phyloP scores from a whole-genome alignment of 208 protist species.

The Trypanosoma melophagium region DNA sequence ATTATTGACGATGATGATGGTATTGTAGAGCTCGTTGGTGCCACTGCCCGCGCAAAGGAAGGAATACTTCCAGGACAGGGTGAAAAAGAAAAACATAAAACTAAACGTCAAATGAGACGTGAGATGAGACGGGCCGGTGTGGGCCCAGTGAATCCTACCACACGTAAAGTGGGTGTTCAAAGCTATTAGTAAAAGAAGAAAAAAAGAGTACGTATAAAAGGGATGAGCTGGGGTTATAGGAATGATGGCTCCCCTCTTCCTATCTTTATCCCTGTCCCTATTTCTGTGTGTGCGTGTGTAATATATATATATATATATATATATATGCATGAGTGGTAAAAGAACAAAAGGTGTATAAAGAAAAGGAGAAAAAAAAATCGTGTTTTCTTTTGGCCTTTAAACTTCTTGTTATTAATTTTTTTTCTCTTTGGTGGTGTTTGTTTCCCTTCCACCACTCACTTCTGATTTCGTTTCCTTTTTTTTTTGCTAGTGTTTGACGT shows the following conservation, averaged over 20 bases:
- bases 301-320: slow-evolving; percentile 6
- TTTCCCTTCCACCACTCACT: not conserved
- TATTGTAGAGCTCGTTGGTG: slow-evolving; percentile 60
- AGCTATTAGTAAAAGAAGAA: slow-evolving; percentile 37
- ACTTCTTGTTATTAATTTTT: not conserved
- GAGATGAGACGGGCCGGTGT: slow-evolving; percentile 58
- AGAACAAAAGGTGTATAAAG: too few species aligned
- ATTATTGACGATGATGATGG: slow-evolving; percentile 87
- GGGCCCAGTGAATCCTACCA: slow-evolving; percentile 55
- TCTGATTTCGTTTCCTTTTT: not conserved
- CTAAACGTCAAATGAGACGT: slow-evolving; percentile 47
- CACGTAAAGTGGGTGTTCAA: slow-evolving; percentile 57
- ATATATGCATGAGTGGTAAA: not conserved
- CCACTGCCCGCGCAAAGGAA: slow-evolving; percentile 3
- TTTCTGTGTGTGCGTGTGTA: not conserved
- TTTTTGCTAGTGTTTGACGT: not conserved
- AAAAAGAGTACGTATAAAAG: not conserved
- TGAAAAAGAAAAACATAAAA: slow-evolving; percentile 13
- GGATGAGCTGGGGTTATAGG: too few species aligned
- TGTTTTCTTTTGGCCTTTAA: too few species aligned
- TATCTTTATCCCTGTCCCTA: not conserved
- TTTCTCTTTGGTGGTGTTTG: not conserved
- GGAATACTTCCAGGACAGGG: not conserved
- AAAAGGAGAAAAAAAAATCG: too few species aligned
- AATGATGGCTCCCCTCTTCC: not conserved